Base-by-base conservation (phyloP, 225 moss, liverwort and hornwort species). In the Pseudoscleropodium purum region DNA sequence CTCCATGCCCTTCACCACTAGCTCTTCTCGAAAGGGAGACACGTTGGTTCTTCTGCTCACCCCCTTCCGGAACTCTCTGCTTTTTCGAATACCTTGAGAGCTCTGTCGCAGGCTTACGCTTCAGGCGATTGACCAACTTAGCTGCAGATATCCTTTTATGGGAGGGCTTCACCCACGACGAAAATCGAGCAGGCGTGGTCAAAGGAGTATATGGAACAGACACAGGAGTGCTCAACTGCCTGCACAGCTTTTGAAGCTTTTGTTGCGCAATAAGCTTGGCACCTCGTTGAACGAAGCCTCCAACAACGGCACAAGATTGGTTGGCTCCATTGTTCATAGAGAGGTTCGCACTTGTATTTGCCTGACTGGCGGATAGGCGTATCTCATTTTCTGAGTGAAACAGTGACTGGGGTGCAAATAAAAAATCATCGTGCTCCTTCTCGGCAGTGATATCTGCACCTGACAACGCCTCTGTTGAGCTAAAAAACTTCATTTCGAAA, bases 281-380 rank as follows among this genome's bases (percentile, higher is more conserved):
- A 87, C 94, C 93, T 90, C 93, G 91, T 90, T 93, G 94, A 52
- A 91, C 84, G 37, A 90, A 94, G 70, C 91, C 93, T 84, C 93
- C 94, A 79, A 93, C 90, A 60, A 92, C 93, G 52, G 92, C 92
- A 90, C 92, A 91, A 21, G 92, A 85, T 67, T 91, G 92, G 90
- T 83, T 90, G 57, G 80, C 90, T 87, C 68, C 87, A 87, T 79
- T 88, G 25, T 75, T 90, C 70, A 87, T 81, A 37, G 86, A 61
- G 34, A 75, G 41, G 30, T 76, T 88, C 63, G 78, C 86, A 82
- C 82, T 84, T 89, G 91, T 63, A 54, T 83, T 85, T 33, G 75
- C 84, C 84, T 91, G 86, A 75, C 64, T 75, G 36, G 92, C 57
- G 75, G 88, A 83, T 78, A 89, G 82, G 56, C 61, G 75, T 62